A percentile compares a stretch with the other conserved stretches of the same genome.
These are phyloP conservation scores for Collybia mongolica DNA, from an alignment of 768 basidiomycete species.

Conservation along the genomic window DNA sequence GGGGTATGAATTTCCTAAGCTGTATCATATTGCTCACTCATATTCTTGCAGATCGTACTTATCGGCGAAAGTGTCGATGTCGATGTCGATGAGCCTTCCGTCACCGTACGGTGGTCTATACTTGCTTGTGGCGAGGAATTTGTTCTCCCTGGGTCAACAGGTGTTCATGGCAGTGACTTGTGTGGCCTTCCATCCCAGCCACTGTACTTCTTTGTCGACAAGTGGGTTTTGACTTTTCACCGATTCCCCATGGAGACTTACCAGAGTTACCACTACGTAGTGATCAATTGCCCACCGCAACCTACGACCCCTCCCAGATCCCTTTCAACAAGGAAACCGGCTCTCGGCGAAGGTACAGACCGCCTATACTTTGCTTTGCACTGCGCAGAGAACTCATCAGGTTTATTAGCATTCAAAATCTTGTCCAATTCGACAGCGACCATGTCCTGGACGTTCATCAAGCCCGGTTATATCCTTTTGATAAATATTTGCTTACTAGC, in stretches of 20 bases:
- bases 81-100: constrained; percentile 55
- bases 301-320: constrained; percentile 46
- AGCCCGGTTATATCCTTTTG: constrained; percentile 56
- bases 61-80: constrained; percentile 58
- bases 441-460: constrained; percentile 55
- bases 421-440: constrained; percentile 57
- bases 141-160: constrained; percentile 44
- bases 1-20: constrained; percentile 32
- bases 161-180: constrained; percentile 38
- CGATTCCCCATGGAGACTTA: background rate
- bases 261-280: constrained; percentile 19
- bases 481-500: constrained; percentile 48
- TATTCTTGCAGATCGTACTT: constrained; percentile 43
- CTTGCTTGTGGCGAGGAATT: constrained; percentile 46
- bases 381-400: background rate
- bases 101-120: constrained; percentile 57
- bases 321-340: constrained; percentile 41
- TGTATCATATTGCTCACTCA: constrained; percentile 2
- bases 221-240: constrained; percentile 26
- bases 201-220: constrained; percentile 47
- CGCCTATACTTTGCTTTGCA: background rate
- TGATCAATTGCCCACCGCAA: constrained; percentile 30
- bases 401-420: constrained; percentile 45
- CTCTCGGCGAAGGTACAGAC: constrained; percentile 37
- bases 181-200: constrained; percentile 48